Percentiles rank a stretch among this genome's conserved stretches.
Evolutionary conservation across 2,329 filamentous ascomycete species (phyloP).

Genomic region (Microthyrium microscopicum): DNA sequence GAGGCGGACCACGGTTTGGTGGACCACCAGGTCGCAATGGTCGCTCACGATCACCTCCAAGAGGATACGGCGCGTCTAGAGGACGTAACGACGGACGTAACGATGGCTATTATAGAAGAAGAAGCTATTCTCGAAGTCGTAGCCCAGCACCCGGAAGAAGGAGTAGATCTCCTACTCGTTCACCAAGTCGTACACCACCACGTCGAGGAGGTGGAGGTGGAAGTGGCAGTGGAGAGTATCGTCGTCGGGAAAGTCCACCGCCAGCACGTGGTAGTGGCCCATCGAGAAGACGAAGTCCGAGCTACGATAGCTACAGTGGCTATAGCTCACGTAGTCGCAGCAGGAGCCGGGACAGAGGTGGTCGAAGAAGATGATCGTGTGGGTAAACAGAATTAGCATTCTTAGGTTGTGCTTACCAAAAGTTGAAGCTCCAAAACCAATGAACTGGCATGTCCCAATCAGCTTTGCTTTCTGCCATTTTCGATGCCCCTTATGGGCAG

Average conservation of each 20-base stretch:
- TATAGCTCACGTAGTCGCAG: constrained; percentile 5
- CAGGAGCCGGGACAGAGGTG: constrained; percentile 3
- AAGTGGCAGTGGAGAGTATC: constrained; percentile 22
- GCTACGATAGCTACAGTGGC: constrained; percentile 11
- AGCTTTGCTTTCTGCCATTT: no score
- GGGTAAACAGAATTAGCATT: no score
- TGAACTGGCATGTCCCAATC: no score
- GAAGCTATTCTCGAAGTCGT: constrained; percentile 4
- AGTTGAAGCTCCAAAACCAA: no score
- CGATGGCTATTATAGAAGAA: not conserved
- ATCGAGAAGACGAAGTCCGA: constrained; percentile 16
- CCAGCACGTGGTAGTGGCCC: constrained; percentile 7
- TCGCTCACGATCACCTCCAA: not conserved
- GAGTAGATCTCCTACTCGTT: constrained; percentile 16
- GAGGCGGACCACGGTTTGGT: no score
- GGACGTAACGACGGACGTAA: constrained; percentile 1
- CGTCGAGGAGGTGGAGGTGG: constrained; percentile 16
- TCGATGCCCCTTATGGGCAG: no score
- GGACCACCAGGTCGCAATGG: no score
- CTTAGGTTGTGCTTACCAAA: no score
- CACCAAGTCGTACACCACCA: constrained; percentile 10
- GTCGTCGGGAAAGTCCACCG: constrained; percentile 6
- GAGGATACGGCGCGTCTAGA: no score
- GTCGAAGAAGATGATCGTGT: constrained; percentile 1
- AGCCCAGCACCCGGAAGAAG: constrained; percentile 3